Evolutionary conservation across 805 yeast species (phyloP), one percentile per base, ranked within the genome.

Genomic region (Metschnikowia henanensis): DNA sequence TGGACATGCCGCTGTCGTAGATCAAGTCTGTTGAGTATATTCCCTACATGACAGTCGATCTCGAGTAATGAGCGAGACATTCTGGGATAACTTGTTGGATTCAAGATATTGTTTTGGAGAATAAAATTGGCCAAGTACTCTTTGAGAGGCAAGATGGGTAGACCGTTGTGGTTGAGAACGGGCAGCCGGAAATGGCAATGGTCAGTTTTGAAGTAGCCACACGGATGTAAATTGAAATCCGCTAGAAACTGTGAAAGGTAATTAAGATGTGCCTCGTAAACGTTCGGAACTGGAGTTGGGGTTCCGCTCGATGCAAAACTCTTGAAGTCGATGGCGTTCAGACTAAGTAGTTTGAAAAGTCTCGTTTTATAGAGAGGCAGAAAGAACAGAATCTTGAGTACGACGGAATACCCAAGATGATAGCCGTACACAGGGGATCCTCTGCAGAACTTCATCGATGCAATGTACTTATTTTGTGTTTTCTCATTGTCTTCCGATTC

Each of bases 341-440:
- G 74, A 19, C 69, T 62, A 31, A 64, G 74, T 37, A 65, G 75
- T 75, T 45, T 62, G 3, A 84, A 68, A 5, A 89, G 61, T 41
- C 87, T 72, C 3, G 77, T 66, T 16, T 72, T 64, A 52, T 80
- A 78, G 4, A 76, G 58, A 0, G 96, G 94, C 47, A 82, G 80
- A 9, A 84, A 57, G 10, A 90, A 58, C 37, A 80, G 76, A 1
- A 94, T 76, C 61, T 89, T 90, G 54, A 86, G 77, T 56, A 79
- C 85, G 1, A 77, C 64, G n/a, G 69, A 54, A 66, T 80, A 77
- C 0, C 89, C 89, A 2, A 79, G 72, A 51, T 80, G 80, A 60
- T 76, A 92, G 0, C 98, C 98, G 60, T 94, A 94, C 37, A 91
- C 84, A 0, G 95, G 92, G 0, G 79, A 71, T 0, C 84, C 97